Conservation (phyloP, 2,329 filamentous ascomycete genomes). For the Diaporthe eres region DNA sequence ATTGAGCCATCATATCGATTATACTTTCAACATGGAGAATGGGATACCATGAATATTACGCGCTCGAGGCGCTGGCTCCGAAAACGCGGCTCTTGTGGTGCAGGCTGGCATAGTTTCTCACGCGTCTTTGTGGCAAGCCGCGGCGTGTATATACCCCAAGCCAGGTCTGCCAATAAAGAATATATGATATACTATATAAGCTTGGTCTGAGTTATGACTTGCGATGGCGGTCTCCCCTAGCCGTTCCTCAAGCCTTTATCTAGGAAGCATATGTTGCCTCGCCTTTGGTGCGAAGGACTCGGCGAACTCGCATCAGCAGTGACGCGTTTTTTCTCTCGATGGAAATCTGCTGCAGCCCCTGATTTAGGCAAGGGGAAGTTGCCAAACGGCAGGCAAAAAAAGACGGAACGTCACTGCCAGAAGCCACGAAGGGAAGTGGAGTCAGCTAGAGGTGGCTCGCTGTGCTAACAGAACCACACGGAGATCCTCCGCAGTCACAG, state of each 20-base stretch:
- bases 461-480: background rate
- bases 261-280: background rate
- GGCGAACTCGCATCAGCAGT: background rate
- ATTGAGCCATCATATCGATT: background rate
- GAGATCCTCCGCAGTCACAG: rapidly evolving
- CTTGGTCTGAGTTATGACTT: background rate
- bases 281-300: background rate
- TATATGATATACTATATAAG: background rate
- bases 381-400: slow-evolving; percentile 23
- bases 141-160: background rate
- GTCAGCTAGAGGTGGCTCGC: background rate
- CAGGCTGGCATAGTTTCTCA: background rate
- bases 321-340: slow-evolving; percentile 22
- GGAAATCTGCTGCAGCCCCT: slow-evolving; percentile 17
- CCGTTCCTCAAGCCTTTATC: too few relatives aligned
- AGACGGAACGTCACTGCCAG: slow-evolving; percentile 22
- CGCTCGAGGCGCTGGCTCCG: background rate
- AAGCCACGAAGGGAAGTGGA: slow-evolving; percentile 10
- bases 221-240: background rate
- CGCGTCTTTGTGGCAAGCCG: background rate
- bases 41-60: background rate
- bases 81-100: background rate
- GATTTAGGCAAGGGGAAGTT: background rate
- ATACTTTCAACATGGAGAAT: too few relatives aligned
- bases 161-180: background rate